A percentile compares a stretch with the other conserved stretches of the same genome.
Evolutionary conservation across 2,329 filamentous ascomycete genomes (phyloP).

Genomic region (Colletotrichum falcatum): DNA sequence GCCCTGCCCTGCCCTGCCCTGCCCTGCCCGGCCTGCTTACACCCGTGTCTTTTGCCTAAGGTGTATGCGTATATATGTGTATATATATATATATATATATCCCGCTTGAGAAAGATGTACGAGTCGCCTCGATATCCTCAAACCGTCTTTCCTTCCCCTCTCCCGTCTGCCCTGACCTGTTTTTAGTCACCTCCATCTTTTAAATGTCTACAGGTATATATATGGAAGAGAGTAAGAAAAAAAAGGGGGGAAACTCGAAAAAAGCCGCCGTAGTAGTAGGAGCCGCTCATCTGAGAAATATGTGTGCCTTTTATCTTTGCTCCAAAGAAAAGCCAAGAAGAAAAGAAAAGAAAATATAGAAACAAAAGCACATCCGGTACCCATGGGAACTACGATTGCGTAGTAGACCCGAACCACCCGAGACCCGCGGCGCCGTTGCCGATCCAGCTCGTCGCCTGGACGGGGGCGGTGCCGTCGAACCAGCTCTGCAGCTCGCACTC

Average conservation of each 20-base stretch:
- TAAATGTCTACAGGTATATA: not conserved
- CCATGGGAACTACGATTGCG: not conserved
- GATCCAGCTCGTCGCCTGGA: constrained; percentile 36
- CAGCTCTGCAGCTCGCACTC: constrained; percentile 56
- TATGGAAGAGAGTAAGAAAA: not conserved
- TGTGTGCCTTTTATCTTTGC: not conserved
- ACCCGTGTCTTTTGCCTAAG: not conserved
- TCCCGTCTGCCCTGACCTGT: too few species aligned
- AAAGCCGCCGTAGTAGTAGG: not conserved
- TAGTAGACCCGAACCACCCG: constrained; percentile 29
- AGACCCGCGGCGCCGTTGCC: constrained; percentile 38
- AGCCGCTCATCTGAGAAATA: not conserved
- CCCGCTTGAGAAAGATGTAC: not conserved
- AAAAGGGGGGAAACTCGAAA: too few species aligned
- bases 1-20: not conserved
- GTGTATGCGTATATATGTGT: too few species aligned
- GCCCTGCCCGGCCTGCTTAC: not conserved
- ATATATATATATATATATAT: too few species aligned
- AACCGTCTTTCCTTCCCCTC: too few species aligned
- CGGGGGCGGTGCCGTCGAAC: constrained; percentile 38
- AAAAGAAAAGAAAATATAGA: too few species aligned
- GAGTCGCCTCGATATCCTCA: not conserved
- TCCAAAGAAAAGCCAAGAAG: too few species aligned
- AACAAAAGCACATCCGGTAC: not conserved
- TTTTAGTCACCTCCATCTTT: not conserved